Base-by-base conservation (phyloP, 192 early-diverging fungal species). In the Irineochytrium annulatum region DNA sequence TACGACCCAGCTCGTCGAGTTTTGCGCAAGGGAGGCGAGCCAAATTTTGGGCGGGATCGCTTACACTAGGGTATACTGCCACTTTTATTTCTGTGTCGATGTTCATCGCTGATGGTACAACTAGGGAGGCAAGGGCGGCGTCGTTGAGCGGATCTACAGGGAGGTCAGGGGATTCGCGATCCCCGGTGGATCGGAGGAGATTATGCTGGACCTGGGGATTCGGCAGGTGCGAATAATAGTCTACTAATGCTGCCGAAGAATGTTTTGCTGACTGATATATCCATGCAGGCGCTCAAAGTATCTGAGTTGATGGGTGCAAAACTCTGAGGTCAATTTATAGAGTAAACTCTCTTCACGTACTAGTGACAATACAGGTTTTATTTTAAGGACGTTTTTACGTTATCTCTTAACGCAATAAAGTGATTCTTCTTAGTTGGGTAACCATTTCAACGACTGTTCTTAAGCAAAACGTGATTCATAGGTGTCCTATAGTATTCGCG, bases 11-110 rank as follows among this genome's bases (percentile, higher is more conserved):
- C 71, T 77, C 4, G 52, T 67, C 14, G 69, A 79, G 30, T 60
- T 71, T 51, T 67, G 81, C 17, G 67, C 77, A 14, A 79, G 81
- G 14, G 72, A 81, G 48, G 80, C 83, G 11, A 71, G 68, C 31
- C 83, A 85, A 61, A 81, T 85, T 57, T 76, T 85, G 62, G 83
- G 81, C 59, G 77, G 75, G 22, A 43, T 79, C 11, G 76, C 28
- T 17, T 70, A 78, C 48, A 81, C 77, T 16, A 63, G 49, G 51
- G 59, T 48, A 27, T 14, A 31, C 29, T 44, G 33, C 14, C 6
- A 6, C 16, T 26, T 32, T 54, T 4, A 5, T 32, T 54, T 54
- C 24, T 49, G 46, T 49, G 13, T 49, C 37, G 37, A 39, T 39
- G 8, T 39, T 6, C 37, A 13, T 17, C 37, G 6, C 8, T 39